Conservation (phyloP, 1,284 basidiomycete species). For the Leccinum cinnamomeum region DNA sequence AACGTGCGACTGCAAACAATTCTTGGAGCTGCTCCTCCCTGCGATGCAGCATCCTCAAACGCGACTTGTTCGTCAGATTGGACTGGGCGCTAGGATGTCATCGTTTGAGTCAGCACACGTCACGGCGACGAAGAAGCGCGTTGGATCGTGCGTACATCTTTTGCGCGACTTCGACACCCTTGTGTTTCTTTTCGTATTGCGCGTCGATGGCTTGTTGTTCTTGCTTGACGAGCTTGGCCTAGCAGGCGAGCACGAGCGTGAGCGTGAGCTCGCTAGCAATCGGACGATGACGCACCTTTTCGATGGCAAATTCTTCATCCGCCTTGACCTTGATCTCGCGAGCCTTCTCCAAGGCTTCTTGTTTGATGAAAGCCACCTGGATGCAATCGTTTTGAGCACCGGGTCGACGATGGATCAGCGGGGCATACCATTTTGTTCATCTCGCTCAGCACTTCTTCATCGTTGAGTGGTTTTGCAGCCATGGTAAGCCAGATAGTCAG, state of each 20-base stretch:
- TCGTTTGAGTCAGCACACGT: background rate
- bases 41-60: slow-evolving; percentile 86
- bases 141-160: slow-evolving; percentile 73
- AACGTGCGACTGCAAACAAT: slow-evolving; percentile 73
- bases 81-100: slow-evolving; percentile 79
- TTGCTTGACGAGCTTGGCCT: slow-evolving; percentile 96
- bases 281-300: slow-evolving; percentile 65
- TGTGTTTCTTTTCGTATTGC: slow-evolving; percentile 91
- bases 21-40: slow-evolving; percentile 92
- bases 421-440: slow-evolving; percentile 96
- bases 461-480: slow-evolving; percentile 78
- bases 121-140: background rate
- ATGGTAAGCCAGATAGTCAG: slow-evolving; percentile 35
- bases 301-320: slow-evolving; percentile 96
- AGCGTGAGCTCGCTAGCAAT: background rate
- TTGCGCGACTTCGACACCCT: slow-evolving; percentile 88
- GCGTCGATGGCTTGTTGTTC: slow-evolving; percentile 91
- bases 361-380: slow-evolving; percentile 94
- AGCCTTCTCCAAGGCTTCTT: slow-evolving; percentile 94
- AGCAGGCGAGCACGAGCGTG: background rate
- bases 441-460: slow-evolving; percentile 94
- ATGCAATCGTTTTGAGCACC: slow-evolving; percentile 8
- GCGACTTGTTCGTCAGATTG: slow-evolving; percentile 94
- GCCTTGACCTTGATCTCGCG: slow-evolving; percentile 96
- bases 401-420: background rate